Evolutionary conservation across 176 grass and related monocot species (phyloP).

Genomic region (Ensete ventricosum): DNA sequence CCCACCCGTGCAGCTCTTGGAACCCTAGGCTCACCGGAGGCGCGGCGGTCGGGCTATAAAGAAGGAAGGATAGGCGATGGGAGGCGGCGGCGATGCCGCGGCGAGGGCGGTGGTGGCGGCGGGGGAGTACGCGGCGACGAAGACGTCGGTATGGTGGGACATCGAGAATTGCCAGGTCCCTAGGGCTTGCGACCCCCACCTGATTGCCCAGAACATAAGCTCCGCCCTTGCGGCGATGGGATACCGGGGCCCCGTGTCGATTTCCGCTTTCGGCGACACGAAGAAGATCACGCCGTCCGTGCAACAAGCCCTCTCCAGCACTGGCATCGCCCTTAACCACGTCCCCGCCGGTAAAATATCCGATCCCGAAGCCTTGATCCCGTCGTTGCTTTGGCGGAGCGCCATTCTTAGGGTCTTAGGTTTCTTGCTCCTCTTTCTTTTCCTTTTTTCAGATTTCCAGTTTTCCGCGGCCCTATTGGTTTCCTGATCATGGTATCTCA

Average conservation of each 20-base stretch:
- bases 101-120: constrained; percentile 10
- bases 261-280: constrained; percentile 82
- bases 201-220: constrained; percentile 90
- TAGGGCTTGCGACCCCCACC: constrained; percentile 44
- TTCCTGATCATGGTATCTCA: too few species aligned
- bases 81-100: neutral
- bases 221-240: constrained; percentile 64
- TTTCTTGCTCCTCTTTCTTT: too few species aligned
- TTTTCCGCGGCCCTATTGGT: too few species aligned
- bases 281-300: constrained; percentile 20
- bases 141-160: constrained; percentile 99
- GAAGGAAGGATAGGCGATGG: constrained; percentile 8
- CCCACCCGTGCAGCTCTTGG: neutral
- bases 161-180: constrained; percentile 96
- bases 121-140: constrained; percentile 40
- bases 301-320: constrained; percentile 82
- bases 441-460: too few species aligned
- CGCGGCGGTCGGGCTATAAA: constrained; percentile 19
- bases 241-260: constrained; percentile 58
- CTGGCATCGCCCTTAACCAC: constrained; percentile 87
- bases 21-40: neutral
- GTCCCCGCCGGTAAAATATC: constrained; percentile 66
- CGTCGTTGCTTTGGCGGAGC: too few species aligned
- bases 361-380: neutral
- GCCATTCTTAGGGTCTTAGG: too few species aligned